These are phyloP conservation scores for Aspergillus sp. DNA, from an alignment of 2,329 filamentous ascomycete species.

Conservation along the genomic window DNA sequence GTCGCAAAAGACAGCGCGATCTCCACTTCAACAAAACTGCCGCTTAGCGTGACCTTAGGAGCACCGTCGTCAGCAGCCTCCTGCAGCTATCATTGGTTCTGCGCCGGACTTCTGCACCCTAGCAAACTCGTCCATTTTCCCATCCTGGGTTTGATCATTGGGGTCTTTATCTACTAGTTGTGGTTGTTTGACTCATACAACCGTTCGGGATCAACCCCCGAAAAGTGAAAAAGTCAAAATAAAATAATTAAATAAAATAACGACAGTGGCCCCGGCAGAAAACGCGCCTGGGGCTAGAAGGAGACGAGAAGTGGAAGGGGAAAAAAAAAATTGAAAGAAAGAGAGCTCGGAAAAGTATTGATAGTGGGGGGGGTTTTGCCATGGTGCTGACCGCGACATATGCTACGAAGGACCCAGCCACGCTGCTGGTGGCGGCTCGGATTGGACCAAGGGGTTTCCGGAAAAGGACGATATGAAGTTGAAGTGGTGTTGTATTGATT, in stretches of 20 bases:
- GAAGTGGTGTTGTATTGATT: conserved; percentile 20
- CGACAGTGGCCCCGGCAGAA: too few species aligned
- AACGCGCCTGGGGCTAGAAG: background rate
- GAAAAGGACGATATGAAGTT: conserved; percentile 18
- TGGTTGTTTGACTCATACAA: background rate
- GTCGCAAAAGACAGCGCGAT: background rate
- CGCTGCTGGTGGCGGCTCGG: background rate
- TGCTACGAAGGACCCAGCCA: background rate
- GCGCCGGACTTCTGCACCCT: background rate
- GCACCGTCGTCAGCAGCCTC: background rate
- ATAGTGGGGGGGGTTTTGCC: conserved; percentile 13
- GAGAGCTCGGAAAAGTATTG: background rate
- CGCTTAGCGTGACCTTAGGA: background rate
- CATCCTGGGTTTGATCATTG: background rate
- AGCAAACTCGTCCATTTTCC: background rate
- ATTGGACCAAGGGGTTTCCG: conserved; percentile 9
- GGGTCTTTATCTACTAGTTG: background rate
- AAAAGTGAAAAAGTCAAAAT: background rate
- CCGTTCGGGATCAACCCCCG: background rate
- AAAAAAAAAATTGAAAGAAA: background rate
- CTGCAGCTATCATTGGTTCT: conserved; percentile 4
- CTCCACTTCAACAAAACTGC: background rate
- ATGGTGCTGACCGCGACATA: background rate
- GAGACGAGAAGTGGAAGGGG: background rate
- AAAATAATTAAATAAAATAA: too few species aligned